phyloP scores from a whole-genome alignment of 2,329 filamentous ascomycete genomes.

The Colletotrichum brevisporum region DNA sequence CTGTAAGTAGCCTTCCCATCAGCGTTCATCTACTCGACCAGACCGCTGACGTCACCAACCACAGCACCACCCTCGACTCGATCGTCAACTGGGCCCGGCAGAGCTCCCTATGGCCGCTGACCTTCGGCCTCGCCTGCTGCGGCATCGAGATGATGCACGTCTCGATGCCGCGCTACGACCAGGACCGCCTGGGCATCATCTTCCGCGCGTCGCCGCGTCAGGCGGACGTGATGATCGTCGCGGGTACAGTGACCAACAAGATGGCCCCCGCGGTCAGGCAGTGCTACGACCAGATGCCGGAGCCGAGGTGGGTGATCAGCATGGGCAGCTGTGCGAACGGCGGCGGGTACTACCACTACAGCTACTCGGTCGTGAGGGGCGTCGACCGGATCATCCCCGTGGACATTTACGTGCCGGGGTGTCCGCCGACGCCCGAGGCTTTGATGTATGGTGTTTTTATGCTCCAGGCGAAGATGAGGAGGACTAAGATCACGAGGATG shows the following conservation, averaged over 20 bases:
- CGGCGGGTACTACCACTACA: conserved; percentile 82
- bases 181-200: conserved; percentile 75
- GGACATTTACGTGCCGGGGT: conserved; percentile 78
- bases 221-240: conserved; percentile 76
- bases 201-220: conserved; percentile 77
- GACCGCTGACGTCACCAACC: background rate
- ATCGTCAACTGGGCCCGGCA: conserved; percentile 71
- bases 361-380: conserved; percentile 75
- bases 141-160: conserved; percentile 76
- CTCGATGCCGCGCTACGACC: conserved; percentile 74
- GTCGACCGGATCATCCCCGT: conserved; percentile 77
- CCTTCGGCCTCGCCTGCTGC: conserved; percentile 74
- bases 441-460: conserved; percentile 73
- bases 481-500: conserved; percentile 60
- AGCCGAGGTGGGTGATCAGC: conserved; percentile 74
- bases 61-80: conserved; percentile 66
- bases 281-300: conserved; percentile 78
- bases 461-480: conserved; percentile 78
- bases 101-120: conserved; percentile 72
- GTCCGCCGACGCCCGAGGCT: conserved; percentile 65
- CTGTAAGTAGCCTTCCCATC: conserved; percentile 30
- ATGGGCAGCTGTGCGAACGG: conserved; percentile 82
- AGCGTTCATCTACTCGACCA: background rate
- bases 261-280: conserved; percentile 76
- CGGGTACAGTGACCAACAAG: conserved; percentile 77